phyloP scores from a whole-genome alignment of 805 yeast species.

The Yamadazyma paraphyllophila region DNA sequence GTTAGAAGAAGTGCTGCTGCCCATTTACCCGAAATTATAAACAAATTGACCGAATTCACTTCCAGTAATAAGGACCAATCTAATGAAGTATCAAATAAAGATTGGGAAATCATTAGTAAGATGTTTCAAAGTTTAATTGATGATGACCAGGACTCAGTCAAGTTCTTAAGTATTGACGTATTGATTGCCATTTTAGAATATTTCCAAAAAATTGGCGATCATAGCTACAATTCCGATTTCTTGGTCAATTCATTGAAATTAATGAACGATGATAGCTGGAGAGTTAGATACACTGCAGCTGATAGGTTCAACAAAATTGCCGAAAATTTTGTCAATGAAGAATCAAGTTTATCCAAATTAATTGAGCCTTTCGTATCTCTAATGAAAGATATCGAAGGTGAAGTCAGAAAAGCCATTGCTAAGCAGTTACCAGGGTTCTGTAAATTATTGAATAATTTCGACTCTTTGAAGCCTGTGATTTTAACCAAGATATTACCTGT shows the following conservation, averaged over 20 bases:
- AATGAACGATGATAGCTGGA: slow-evolving; percentile 91
- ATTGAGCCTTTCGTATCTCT: slow-evolving; percentile 71
- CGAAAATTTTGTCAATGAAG: slow-evolving; percentile 55
- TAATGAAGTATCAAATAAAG: slow-evolving; percentile 49
- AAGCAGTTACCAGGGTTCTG: slow-evolving; percentile 83
- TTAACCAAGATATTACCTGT: slow-evolving; percentile 75
- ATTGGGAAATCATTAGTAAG: slow-evolving; percentile 74
- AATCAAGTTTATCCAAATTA: slow-evolving; percentile 54
- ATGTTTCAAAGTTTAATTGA: slow-evolving; percentile 77
- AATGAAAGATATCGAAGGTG: slow-evolving; percentile 92
- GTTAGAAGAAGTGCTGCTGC: slow-evolving; percentile 93
- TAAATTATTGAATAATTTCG: slow-evolving; percentile 42
- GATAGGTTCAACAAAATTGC: slow-evolving; percentile 82
- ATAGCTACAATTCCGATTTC: slow-evolving; percentile 59
- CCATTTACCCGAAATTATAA: slow-evolving; percentile 72
- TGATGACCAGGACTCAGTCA: slow-evolving; percentile 94
- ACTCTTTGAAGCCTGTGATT: slow-evolving; percentile 45
- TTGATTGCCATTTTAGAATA: slow-evolving; percentile 76
- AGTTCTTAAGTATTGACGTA: slow-evolving; percentile 84
- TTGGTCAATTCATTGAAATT: slow-evolving; percentile 65
- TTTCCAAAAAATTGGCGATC: slow-evolving; percentile 57
- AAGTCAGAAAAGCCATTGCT: slow-evolving; percentile 92
- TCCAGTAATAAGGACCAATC: slow-evolving; percentile 28
- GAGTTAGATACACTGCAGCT: slow-evolving; percentile 98
- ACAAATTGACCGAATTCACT: slow-evolving; percentile 46